phyloP scores from a whole-genome alignment of 1,139 yeast genomes.

The Yarrowia galli region DNA sequence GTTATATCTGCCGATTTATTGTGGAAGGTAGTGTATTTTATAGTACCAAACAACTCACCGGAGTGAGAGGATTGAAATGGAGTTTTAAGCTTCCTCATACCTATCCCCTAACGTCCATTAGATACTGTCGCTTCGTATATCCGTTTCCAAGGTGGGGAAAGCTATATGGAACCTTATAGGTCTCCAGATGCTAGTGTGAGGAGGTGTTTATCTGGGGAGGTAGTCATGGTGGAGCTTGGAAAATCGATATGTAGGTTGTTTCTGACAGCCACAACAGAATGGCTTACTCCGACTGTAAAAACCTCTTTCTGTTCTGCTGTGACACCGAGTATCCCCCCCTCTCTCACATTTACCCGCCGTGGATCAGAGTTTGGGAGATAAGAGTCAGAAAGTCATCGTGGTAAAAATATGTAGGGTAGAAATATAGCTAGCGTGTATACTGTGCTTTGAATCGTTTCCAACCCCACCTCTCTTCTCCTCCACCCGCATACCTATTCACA shows the following conservation, averaged over 20 bases:
- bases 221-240: too few relatives aligned
- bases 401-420: constrained; percentile 4
- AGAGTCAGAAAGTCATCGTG: constrained; percentile 13
- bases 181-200: not conserved
- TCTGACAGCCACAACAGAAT: too few relatives aligned
- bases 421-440: not conserved
- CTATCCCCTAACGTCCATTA: not conserved
- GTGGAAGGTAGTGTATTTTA: too few relatives aligned
- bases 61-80: not conserved
- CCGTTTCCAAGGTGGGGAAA: constrained; percentile 12
- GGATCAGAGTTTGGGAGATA: constrained; percentile 36
- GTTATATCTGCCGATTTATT: too few relatives aligned
- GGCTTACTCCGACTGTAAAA: too few relatives aligned
- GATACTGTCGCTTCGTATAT: not conserved
- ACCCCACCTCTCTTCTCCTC: not conserved
- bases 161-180: constrained; percentile 11
- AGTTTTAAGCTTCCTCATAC: too few relatives aligned
- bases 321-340: too few relatives aligned
- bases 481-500: not conserved
- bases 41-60: not conserved
- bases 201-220: not conserved
- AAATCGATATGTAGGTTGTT: too few relatives aligned
- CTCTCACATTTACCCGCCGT: not conserved
- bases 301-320: too few relatives aligned
- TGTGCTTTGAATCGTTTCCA: not conserved